Conservation (phyloP, 164 flowering plant genomes). For the Stephania japonica region DNA sequence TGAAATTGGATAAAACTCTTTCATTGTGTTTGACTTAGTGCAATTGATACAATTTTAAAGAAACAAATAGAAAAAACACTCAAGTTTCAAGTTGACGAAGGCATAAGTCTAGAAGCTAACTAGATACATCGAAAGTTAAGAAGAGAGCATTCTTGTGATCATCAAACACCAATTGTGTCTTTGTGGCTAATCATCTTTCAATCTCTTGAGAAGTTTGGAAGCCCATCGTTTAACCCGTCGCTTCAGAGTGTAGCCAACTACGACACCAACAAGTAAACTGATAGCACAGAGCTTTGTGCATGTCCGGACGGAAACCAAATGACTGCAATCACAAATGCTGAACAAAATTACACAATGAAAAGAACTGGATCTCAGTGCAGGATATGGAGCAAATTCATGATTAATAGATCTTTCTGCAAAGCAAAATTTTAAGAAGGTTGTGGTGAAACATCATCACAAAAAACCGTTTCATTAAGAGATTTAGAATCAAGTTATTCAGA, state of each 20-base stretch:
- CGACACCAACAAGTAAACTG: conserved; percentile 65
- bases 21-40: too few relatives aligned
- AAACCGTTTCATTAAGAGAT: not conserved
- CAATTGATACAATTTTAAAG: too few relatives aligned
- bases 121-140: too few relatives aligned
- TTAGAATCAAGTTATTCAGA: too few relatives aligned
- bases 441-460: not conserved
- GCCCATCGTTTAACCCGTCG: conserved; percentile 71
- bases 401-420: not conserved
- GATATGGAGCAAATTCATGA: not conserved
- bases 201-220: conserved; percentile 48
- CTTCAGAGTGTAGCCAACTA: conserved; percentile 82
- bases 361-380: too few relatives aligned
- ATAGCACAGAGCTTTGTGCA: conserved; percentile 82
- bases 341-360: not conserved
- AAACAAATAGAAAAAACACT: not conserved
- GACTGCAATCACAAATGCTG: conserved; percentile 31
- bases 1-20: too few relatives aligned
- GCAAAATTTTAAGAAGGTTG: not conserved
- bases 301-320: conserved; percentile 61
- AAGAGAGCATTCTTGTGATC: too few relatives aligned
- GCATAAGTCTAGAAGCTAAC: not conserved
- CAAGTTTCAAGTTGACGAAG: not conserved
- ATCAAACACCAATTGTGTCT: too few relatives aligned
- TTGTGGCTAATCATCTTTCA: conserved; percentile 58